Evolutionary conservation across 2,329 filamentous ascomycete genomes (phyloP).

Genomic region (Massarina eburnea): DNA sequence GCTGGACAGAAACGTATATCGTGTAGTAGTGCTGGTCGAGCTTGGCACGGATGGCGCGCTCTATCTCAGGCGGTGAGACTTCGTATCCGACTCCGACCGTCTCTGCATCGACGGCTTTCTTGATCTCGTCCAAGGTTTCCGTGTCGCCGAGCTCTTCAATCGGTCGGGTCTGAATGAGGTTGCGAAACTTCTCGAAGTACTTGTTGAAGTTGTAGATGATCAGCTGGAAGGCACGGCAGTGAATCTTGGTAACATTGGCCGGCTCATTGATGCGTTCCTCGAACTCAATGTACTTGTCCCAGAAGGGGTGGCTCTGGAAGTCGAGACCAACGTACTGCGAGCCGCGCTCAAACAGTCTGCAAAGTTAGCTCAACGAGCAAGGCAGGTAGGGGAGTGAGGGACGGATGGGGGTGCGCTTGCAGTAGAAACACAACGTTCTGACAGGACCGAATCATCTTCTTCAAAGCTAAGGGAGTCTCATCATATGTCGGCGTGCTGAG

Average conservation of each 20-base stretch:
- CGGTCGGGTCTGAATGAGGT: slow-evolving; percentile 70
- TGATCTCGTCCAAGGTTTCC: slow-evolving; percentile 68
- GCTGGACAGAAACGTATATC: slow-evolving; percentile 77
- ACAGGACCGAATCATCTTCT: slow-evolving; percentile 15
- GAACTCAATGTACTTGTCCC: slow-evolving; percentile 98
- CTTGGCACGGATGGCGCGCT: slow-evolving; percentile 77
- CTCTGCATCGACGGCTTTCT: slow-evolving; percentile 71
- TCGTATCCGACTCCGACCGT: slow-evolving; percentile 39
- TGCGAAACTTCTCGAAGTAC: slow-evolving; percentile 89
- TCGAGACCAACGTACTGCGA: slow-evolving; percentile 84
- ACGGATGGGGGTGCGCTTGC: slow-evolving; percentile 19
- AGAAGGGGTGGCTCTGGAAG: slow-evolving; percentile 93
- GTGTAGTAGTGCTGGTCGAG: slow-evolving; percentile 81
- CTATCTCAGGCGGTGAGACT: slow-evolving; percentile 75
- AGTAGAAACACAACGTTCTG: slow-evolving; percentile 13
- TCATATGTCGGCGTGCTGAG: slow-evolving; percentile 17
- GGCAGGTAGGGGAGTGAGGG: slow-evolving; percentile 5
- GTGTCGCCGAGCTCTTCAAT: slow-evolving; percentile 70
- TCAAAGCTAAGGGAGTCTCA: slow-evolving; percentile 5
- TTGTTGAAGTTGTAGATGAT: slow-evolving; percentile 95
- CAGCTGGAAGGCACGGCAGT: slow-evolving; percentile 80
- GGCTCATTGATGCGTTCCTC: slow-evolving; percentile 71
- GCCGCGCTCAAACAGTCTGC: slow-evolving; percentile 88
- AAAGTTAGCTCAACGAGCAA: slow-evolving; percentile 9
- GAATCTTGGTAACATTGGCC: slow-evolving; percentile 75